Conservation (phyloP, 2,329 filamentous ascomycete species). For the Chaetomiaceae sp. region DNA sequence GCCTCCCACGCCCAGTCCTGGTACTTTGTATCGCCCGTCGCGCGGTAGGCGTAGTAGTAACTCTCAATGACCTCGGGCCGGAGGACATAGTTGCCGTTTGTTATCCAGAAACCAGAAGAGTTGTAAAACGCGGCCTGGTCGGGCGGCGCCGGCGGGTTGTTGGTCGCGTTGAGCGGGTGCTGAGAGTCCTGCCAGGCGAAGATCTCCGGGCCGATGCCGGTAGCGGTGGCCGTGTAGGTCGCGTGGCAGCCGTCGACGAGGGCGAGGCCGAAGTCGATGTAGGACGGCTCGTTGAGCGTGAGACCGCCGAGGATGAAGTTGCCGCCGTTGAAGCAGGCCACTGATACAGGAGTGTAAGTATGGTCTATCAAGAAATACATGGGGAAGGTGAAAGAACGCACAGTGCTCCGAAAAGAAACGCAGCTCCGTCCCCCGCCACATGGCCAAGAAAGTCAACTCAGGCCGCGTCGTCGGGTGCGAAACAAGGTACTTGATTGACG, state of each 20-base stretch:
- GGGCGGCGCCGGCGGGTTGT: conserved; percentile 41
- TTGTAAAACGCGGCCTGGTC: conserved; percentile 57
- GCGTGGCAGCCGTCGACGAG: conserved; percentile 70
- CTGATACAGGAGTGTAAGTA: conserved; percentile 33
- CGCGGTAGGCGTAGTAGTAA: conserved; percentile 81
- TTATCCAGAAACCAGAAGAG: conserved; percentile 68
- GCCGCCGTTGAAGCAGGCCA: conserved; percentile 80
- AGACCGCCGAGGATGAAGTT: conserved; percentile 80
- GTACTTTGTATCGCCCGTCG: conserved; percentile 70
- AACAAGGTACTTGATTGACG: conserved; percentile 65
- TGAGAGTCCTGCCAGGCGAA: conserved; percentile 57
- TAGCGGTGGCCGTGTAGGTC: conserved; percentile 65
- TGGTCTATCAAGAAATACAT: not conserved
- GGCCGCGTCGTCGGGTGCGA: conserved; percentile 62
- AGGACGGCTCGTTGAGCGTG: conserved; percentile 59
- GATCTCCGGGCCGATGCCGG: conserved; percentile 71
- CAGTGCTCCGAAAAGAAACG: conserved; percentile 47
- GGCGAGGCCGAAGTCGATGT: conserved; percentile 68
- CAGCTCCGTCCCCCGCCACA: conserved; percentile 45
- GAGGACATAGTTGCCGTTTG: conserved; percentile 57
- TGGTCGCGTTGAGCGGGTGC: conserved; percentile 32
- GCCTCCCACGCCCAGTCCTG: conserved; percentile 82
- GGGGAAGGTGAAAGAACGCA: conserved; percentile 22
- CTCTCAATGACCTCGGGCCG: conserved; percentile 80
- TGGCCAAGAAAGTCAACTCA: conserved; percentile 68